Evolutionary conservation across 345 rosid species (phyloP).

Genomic region (Ceriops zippeliana): DNA sequence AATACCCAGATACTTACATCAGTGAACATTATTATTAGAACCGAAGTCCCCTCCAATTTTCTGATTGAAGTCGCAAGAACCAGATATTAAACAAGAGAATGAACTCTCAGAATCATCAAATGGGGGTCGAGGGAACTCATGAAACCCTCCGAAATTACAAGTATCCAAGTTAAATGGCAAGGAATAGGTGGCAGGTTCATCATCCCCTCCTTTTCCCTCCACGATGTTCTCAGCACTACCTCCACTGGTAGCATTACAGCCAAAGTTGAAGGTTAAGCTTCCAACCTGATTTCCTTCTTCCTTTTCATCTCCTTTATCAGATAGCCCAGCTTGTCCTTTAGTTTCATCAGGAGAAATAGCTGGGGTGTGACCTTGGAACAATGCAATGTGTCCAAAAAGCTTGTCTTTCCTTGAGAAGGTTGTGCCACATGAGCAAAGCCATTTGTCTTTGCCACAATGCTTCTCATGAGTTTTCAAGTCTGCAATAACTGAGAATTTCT

Average conservation of each 20-base stretch:
- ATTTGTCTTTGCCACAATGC: constrained; percentile 94
- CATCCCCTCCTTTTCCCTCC: constrained; percentile 53
- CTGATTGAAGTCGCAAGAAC: constrained; percentile 58
- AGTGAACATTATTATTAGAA: constrained; percentile 29
- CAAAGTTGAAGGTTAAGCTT: constrained; percentile 35
- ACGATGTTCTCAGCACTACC: constrained; percentile 28
- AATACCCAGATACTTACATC: constrained; percentile 10
- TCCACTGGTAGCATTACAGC: constrained; percentile 28
- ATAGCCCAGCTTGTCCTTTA: constrained; percentile 38
- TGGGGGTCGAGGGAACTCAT: constrained; percentile 68
- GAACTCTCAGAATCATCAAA: constrained; percentile 81
- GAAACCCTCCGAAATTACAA: constrained; percentile 73
- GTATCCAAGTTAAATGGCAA: constrained; percentile 75
- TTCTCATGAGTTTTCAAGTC: constrained; percentile 98
- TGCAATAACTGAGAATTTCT: constrained; percentile 90
- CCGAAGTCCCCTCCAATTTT: constrained; percentile 49
- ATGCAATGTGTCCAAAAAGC: constrained; percentile 86
- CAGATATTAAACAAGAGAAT: constrained; percentile 62
- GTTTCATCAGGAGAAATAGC: constrained; percentile 77
- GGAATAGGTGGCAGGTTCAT: constrained; percentile 50
- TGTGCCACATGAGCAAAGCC: constrained; percentile 98
- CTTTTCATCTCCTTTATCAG: constrained; percentile 38
- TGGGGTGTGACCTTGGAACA: constrained; percentile 98
- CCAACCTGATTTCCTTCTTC: constrained; percentile 38
- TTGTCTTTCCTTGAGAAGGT: constrained; percentile 98